Conservation (phyloP, 1,139 yeast species). For the Candida gigantensis region DNA sequence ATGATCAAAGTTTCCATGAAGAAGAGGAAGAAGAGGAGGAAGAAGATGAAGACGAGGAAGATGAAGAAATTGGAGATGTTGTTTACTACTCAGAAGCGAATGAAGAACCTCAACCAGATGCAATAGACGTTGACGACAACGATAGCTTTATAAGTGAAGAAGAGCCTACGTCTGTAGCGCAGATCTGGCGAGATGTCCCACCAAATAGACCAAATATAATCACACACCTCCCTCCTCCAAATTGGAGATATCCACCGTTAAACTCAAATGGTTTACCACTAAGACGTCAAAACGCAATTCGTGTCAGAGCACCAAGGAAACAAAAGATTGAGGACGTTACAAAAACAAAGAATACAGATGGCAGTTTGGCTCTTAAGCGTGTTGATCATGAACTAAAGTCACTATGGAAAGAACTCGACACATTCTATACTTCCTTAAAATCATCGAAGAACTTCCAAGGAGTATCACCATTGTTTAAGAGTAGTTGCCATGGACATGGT, state of each 20-base stretch:
- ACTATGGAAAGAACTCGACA: constrained; percentile 15
- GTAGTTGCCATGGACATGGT: constrained; percentile 6
- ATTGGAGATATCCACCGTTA: constrained; percentile 2
- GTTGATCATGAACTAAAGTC: constrained; percentile 14
- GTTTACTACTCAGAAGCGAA: constrained; percentile 10
- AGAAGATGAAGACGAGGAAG: constrained; percentile 14
- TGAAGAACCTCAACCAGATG: constrained; percentile 6
- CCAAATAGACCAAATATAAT: no score
- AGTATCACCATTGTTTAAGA: constrained; percentile 12
- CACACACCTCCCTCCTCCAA: no score
- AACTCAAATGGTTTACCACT: constrained; percentile 15
- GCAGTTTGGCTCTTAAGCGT: constrained; percentile 2
- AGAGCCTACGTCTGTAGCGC: constrained; percentile 16
- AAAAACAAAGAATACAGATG: constrained; percentile 2
- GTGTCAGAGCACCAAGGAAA: constrained; percentile 12
- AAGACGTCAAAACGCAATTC: constrained; percentile 24
- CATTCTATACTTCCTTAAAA: constrained; percentile 3
- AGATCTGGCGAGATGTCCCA: no score
- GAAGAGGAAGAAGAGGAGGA: constrained; percentile 12
- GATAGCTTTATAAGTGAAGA: constrained; percentile 9
- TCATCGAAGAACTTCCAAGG: constrained; percentile 3
- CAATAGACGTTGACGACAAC: constrained; percentile 5
- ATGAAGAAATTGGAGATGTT: no score
- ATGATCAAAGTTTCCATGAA: constrained; percentile 15
- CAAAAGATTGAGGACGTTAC: constrained; percentile 3